Evolutionary conservation across 441 rosid genomes (phyloP).

Genomic region (Biscutella laevigata): DNA sequence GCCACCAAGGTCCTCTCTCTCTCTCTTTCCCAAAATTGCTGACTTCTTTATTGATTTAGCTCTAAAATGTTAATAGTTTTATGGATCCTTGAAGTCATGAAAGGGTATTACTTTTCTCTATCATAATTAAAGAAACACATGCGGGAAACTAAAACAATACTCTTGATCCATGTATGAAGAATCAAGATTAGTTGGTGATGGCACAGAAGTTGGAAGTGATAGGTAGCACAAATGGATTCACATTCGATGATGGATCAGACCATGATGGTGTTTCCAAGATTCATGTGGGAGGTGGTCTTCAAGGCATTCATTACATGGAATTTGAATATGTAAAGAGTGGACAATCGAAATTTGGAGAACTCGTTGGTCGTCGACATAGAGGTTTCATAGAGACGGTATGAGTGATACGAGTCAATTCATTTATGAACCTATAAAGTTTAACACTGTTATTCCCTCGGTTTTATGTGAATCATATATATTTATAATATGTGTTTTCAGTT

Average conservation of each 20-base stretch:
- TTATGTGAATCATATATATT: background rate
- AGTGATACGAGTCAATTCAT: too few relatives aligned
- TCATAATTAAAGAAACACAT: too few relatives aligned
- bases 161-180: background rate
- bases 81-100: too few relatives aligned
- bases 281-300: slow-evolving; percentile 14
- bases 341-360: slow-evolving; percentile 3
- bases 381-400: slow-evolving; percentile 17
- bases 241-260: slow-evolving; percentile 19
- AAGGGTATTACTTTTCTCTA: too few relatives aligned
- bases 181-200: background rate
- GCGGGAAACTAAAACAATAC: too few relatives aligned
- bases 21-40: background rate
- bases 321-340: slow-evolving; percentile 20
- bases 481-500: background rate
- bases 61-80: background rate
- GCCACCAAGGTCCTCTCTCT: background rate
- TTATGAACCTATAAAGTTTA: too few relatives aligned
- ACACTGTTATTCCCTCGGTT: too few relatives aligned
- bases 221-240: slow-evolving; percentile 16
- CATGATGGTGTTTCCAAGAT: slow-evolving; percentile 11
- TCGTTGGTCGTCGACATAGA: slow-evolving; percentile 11
- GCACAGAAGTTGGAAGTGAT: slow-evolving; percentile 8
- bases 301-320: slow-evolving; percentile 14
- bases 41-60: background rate